These are phyloP conservation scores for Henckelia pumila DNA, from an alignment of 257 asterid genomes.

Conservation along the genomic window DNA sequence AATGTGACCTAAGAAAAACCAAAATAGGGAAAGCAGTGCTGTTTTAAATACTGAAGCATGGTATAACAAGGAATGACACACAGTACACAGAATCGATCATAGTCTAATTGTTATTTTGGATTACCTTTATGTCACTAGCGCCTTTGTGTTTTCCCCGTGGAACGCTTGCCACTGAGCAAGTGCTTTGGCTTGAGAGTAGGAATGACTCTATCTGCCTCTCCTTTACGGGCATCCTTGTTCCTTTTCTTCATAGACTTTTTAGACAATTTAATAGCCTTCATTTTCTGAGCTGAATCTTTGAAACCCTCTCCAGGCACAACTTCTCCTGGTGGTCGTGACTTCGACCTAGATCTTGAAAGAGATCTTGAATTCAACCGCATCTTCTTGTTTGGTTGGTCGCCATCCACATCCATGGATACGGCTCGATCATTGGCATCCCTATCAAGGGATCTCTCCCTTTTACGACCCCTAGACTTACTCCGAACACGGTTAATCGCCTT, in stretches of 20 bases:
- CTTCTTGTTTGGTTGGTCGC: conserved; percentile 63
- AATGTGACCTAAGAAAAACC: conserved; percentile 8
- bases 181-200: conserved; percentile 82
- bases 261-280: conserved; percentile 61
- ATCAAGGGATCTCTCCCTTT: conserved; percentile 75
- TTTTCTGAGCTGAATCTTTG: conserved; percentile 70
- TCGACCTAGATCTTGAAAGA: conserved; percentile 51
- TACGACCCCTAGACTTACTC: conserved; percentile 81
- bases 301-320: conserved; percentile 86
- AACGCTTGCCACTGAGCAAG: conserved; percentile 80
- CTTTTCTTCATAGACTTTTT: conserved; percentile 51
- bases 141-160: conserved; percentile 76
- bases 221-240: conserved; percentile 82
- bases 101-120: background rate
- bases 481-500: conserved; percentile 78
- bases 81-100: background rate
- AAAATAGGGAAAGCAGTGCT: conserved; percentile 16
- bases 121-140: conserved; percentile 64
- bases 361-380: conserved; percentile 43
- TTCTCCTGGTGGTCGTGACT: conserved; percentile 62
- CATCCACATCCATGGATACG: conserved; percentile 74
- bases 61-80: background rate
- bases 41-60: background rate
- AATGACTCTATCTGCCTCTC: conserved; percentile 89
- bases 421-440: conserved; percentile 30